A percentile compares a stretch with the other conserved stretches of the same genome.
Evolutionary conservation across 1,284 basidiomycete genomes (phyloP).

Genomic region (Ustilago trichophora): DNA sequence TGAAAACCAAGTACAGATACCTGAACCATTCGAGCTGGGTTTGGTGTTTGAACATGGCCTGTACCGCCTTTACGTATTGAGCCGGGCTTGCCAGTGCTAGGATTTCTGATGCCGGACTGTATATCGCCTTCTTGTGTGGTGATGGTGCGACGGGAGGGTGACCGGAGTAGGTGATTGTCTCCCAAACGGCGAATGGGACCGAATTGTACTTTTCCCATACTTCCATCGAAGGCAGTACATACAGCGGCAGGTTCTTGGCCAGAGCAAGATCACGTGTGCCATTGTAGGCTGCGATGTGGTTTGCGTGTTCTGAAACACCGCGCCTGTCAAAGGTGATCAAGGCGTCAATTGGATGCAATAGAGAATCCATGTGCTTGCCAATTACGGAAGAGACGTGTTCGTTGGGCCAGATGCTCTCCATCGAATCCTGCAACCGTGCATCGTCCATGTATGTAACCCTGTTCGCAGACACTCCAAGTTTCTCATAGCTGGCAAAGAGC

Average conservation of each 20-base stretch:
- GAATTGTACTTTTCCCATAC: constrained; percentile 48
- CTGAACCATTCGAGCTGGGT: constrained; percentile 64
- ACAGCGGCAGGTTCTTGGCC: constrained; percentile 59
- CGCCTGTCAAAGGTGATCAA: constrained; percentile 87
- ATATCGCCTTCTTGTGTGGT: neutral
- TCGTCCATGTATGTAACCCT: constrained; percentile 76
- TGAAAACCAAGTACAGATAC: constrained; percentile 57
- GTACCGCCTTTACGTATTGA: constrained; percentile 35
- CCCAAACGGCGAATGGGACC: constrained; percentile 35
- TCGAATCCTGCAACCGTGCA: constrained; percentile 80
- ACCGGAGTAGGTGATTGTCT: constrained; percentile 27
- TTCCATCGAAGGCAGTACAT: constrained; percentile 32
- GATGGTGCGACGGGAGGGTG: neutral
- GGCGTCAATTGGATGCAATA: constrained; percentile 62
- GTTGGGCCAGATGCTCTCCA: constrained; percentile 76
- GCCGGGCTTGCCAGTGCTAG: constrained; percentile 25
- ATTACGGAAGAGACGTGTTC: constrained; percentile 74
- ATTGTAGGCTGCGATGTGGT: constrained; percentile 80
- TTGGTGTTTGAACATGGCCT: constrained; percentile 58
- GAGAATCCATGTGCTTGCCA: constrained; percentile 71
- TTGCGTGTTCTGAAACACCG: constrained; percentile 87
- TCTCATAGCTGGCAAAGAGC: constrained; percentile 68
- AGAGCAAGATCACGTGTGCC: constrained; percentile 36
- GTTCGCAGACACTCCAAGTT: constrained; percentile 74
- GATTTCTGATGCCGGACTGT: constrained; percentile 25